These are phyloP conservation scores for Boeremia lycopersici DNA, from an alignment of 2,329 filamentous ascomycete species.

Conservation along the genomic window DNA sequence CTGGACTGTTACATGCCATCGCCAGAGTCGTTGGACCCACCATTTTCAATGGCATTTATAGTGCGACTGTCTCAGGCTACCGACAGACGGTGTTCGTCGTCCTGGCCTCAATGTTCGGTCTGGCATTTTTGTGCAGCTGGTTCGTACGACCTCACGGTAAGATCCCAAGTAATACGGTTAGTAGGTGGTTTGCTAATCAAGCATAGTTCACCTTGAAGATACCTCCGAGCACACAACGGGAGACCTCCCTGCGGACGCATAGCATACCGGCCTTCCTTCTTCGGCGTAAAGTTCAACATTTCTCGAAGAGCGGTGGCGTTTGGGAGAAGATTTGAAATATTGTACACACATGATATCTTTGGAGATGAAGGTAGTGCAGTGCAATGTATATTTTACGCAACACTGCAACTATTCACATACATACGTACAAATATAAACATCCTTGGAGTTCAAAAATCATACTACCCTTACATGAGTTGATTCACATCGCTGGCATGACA, in stretches of 20 bases:
- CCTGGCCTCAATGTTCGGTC: constrained; percentile 68
- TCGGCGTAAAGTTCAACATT: neutral
- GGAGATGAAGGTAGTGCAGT: neutral
- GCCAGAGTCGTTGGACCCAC: constrained; percentile 79
- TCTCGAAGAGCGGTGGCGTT: constrained; percentile 1
- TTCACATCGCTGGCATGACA: too few relatives aligned
- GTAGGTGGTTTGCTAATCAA: constrained; percentile 25
- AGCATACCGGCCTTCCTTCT: neutral
- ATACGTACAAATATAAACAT: too few relatives aligned
- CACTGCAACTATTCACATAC: neutral
- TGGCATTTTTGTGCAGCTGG: constrained; percentile 70
- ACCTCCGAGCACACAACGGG: neutral
- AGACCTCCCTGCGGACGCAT: neutral
- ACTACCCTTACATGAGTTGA: too few relatives aligned
- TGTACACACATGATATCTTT: neutral
- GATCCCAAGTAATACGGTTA: constrained; percentile 32
- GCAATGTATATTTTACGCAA: neutral
- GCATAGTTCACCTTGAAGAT: constrained; percentile 11
- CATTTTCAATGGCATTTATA: constrained; percentile 86
- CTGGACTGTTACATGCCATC: constrained; percentile 82
- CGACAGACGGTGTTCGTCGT: constrained; percentile 85
- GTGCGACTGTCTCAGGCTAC: constrained; percentile 75
- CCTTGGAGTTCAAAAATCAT: too few relatives aligned
- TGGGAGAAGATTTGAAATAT: neutral
- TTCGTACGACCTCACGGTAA: constrained; percentile 76